Base-by-base conservation (phyloP, 495 filamentous ascomycete genomes). In the Xylaria nigripes region DNA sequence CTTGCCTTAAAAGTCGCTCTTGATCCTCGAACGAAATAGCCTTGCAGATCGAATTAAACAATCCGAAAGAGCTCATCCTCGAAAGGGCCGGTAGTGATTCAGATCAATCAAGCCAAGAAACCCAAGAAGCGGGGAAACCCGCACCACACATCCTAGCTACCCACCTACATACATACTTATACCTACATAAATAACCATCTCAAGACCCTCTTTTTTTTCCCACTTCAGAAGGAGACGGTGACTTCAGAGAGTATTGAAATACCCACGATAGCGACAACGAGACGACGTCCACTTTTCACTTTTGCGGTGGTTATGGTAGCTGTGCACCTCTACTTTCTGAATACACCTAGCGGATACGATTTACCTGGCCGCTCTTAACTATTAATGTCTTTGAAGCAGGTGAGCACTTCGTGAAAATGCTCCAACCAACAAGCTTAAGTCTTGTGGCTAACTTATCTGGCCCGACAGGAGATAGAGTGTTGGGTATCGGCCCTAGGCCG, bases 401-500 rank as follows among this genome's bases (percentile, higher is more conserved):
- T 88, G 64, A 67, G 80, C 66, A 29, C 21, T 51, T 34, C 13
- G 34, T 16, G 7, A 38, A 34, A 13, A 0, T 45, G 24, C 22
- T 19, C 7, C 27, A 16, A 9, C 21, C 10, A 22, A 18, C 8
- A 3, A 6, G 12, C 36, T 45, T 43, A 9, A 21, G 43, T 65
- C 61, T 41, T 54, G 38, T 61, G 16, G n/a, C 59, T 50, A 25
- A 59, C 43, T 25, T 48, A 47, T 7, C 48, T 25, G 23, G 13
- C 7, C 13, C 6, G 8, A 43, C 69, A 98, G 91, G 94, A 97
- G 86, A 97, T 99, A 72, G 91, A 97, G 76, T 93, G 88, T 30
- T 99, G 93, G 93, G 94, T 97, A 55, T 78, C 84, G 68, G 93
- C 93, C 62, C 81, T 97, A 23, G 84, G 79, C 51, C 84, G 86